phyloP scores from a whole-genome alignment of 2,329 filamentous ascomycete genomes.

The Apiospora aurea region DNA sequence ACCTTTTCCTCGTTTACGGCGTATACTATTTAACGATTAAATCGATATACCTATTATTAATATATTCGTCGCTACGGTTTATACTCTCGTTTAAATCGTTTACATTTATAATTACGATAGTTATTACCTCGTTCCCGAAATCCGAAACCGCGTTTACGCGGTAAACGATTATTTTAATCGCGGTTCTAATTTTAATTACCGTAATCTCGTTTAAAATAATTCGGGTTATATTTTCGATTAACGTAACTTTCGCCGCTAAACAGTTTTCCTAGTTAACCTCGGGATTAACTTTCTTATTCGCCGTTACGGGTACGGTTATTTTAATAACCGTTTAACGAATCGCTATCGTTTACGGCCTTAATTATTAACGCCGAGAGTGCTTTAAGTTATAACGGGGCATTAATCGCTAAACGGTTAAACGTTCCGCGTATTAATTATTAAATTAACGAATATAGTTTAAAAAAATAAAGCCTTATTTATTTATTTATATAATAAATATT shows the following conservation, averaged over 20 bases:
- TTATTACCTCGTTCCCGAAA: too few relatives aligned
- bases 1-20: too few relatives aligned
- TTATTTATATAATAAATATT: conserved; percentile 12
- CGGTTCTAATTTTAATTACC: too few relatives aligned
- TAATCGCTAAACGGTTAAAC: background rate
- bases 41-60: too few relatives aligned
- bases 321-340: background rate
- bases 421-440: background rate
- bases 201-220: background rate
- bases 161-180: too few relatives aligned
- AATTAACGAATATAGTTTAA: background rate
- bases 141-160: too few relatives aligned
- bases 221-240: background rate
- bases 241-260: background rate
- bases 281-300: background rate
- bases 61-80: too few relatives aligned
- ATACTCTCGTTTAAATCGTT: too few relatives aligned
- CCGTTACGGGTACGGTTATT: background rate
- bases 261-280: background rate
- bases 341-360: too few relatives aligned
- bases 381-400: background rate
- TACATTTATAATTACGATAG: too few relatives aligned
- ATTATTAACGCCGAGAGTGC: too few relatives aligned
- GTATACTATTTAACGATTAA: too few relatives aligned
- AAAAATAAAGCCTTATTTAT: background rate